phyloP scores from a whole-genome alignment of 192 early-diverging fungal genomes.

The Helicostylum pulchrum region DNA sequence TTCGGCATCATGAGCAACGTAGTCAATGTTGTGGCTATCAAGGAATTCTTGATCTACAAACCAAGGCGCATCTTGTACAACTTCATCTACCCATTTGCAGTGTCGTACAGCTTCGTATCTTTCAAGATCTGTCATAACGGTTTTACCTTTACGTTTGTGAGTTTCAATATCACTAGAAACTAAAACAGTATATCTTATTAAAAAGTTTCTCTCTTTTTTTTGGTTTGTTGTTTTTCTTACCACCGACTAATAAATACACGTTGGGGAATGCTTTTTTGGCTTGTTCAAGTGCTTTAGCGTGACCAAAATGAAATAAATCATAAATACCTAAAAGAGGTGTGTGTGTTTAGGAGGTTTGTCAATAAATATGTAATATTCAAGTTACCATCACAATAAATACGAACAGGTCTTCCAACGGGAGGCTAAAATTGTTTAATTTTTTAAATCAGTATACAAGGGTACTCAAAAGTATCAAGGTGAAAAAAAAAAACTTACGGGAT shows the following conservation, averaged over 20 bases:
- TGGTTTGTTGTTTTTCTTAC: constrained; percentile 16
- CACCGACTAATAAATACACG: constrained; percentile 70
- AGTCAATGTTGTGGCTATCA: constrained; percentile 75
- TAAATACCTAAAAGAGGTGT: constrained; percentile 41
- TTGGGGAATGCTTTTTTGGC: constrained; percentile 76
- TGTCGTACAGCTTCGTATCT: constrained; percentile 78
- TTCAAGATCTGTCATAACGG: constrained; percentile 76
- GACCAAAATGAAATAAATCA: constrained; percentile 80
- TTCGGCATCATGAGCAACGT: constrained; percentile 80
- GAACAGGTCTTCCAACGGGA: constrained; percentile 59
- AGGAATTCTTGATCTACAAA: constrained; percentile 74
- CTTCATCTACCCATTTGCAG: constrained; percentile 85
- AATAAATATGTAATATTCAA: background rate
- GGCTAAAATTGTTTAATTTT: constrained; percentile 31
- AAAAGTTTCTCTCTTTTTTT: background rate
- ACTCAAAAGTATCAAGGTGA: background rate
- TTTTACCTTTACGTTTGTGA: constrained; percentile 78
- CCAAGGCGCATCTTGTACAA: constrained; percentile 78
- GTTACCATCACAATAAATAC: constrained; percentile 77
- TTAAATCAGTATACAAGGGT: background rate
- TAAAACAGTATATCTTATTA: constrained; percentile 4
- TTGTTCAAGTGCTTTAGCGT: constrained; percentile 74
- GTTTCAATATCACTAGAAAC: constrained; percentile 75
- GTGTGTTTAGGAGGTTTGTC: background rate
- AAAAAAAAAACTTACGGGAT: constrained; percentile 9